phyloP scores from a whole-genome alignment of 1,284 basidiomycete genomes.

The Bondarzewia mesenterica region DNA sequence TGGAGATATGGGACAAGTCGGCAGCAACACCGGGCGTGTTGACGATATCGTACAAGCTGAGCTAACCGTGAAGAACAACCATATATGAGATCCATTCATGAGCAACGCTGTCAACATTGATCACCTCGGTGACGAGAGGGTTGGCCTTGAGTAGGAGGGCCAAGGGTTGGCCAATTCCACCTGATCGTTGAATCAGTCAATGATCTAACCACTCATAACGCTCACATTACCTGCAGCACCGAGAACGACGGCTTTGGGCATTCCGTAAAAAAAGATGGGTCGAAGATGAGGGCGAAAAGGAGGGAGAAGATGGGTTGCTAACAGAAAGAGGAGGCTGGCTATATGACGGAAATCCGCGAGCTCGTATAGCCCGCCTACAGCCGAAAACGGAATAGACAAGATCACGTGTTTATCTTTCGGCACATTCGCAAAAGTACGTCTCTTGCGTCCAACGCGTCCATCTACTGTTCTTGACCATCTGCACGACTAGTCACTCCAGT shows the following conservation, averaged over 20 bases:
- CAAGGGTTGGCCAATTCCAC: conserved; percentile 90
- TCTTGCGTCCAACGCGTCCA: too few species aligned
- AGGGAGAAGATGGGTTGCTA: not conserved
- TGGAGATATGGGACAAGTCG: conserved; percentile 87
- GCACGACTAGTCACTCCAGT: too few species aligned
- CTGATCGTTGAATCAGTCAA: conserved; percentile 28
- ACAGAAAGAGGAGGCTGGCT: too few species aligned
- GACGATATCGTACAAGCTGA: conserved; percentile 93
- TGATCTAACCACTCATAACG: conserved; percentile 1
- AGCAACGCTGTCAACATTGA: not conserved
- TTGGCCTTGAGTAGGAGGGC: conserved; percentile 86
- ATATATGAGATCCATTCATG: not conserved
- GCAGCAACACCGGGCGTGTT: conserved; percentile 94
- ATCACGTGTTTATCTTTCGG: too few species aligned
- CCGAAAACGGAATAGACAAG: too few species aligned
- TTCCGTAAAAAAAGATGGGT: conserved; percentile 23
- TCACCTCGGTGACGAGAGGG: conserved; percentile 71
- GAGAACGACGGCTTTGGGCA: conserved; percentile 92
- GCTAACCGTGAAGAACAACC: conserved; percentile 28
- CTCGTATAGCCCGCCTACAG: too few species aligned
- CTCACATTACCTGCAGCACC: conserved; percentile 72
- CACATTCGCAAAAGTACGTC: too few species aligned
- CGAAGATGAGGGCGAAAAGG: too few species aligned
- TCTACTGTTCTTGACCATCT: too few species aligned
- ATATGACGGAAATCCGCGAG: too few species aligned